Evolutionary conservation across 805 yeast species (phyloP).

Genomic region (Wilhelminamyces savonicus): DNA sequence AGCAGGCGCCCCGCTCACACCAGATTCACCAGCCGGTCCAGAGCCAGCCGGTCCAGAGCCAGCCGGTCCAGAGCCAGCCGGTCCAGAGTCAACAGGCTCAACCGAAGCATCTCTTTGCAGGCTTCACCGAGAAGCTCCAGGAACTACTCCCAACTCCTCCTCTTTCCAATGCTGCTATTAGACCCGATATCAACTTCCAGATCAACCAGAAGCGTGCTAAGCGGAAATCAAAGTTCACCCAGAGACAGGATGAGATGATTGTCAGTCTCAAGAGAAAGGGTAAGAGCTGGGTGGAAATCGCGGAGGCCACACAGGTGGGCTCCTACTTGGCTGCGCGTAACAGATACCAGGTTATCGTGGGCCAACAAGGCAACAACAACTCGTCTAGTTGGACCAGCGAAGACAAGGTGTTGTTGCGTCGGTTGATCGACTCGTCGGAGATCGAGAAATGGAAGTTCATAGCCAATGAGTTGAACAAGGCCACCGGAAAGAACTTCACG

Average conservation of each 20-base stretch:
- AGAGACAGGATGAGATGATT: constrained; percentile 62
- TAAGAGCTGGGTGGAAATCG: constrained; percentile 68
- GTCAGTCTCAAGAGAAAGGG: constrained; percentile 57
- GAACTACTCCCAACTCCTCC: constrained; percentile 45
- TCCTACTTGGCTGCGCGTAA: constrained; percentile 69
- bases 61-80: constrained; percentile 5
- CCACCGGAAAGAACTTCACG: constrained; percentile 45
- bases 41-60: constrained; percentile 1
- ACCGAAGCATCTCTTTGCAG: constrained; percentile 7
- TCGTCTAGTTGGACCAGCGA: constrained; percentile 55
- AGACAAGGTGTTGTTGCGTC: constrained; percentile 46
- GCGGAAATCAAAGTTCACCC: constrained; percentile 63
- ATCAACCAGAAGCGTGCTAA: constrained; percentile 44
- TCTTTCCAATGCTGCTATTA: constrained; percentile 31
- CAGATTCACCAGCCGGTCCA: constrained; percentile 1
- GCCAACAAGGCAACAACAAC: constrained; percentile 73
- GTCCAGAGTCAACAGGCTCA: neutral
- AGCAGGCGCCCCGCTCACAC: neutral
- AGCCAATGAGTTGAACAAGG: constrained; percentile 54
- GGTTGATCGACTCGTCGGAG: constrained; percentile 62
- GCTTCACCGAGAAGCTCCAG: constrained; percentile 21
- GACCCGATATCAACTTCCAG: constrained; percentile 37
- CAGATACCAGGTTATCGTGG: constrained; percentile 73
- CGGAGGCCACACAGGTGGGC: constrained; percentile 56
- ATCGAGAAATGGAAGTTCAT: constrained; percentile 62